Evolutionary conservation across 75 land plant genomes (phyloP).

Genomic region (Picea sitchensis): DNA sequence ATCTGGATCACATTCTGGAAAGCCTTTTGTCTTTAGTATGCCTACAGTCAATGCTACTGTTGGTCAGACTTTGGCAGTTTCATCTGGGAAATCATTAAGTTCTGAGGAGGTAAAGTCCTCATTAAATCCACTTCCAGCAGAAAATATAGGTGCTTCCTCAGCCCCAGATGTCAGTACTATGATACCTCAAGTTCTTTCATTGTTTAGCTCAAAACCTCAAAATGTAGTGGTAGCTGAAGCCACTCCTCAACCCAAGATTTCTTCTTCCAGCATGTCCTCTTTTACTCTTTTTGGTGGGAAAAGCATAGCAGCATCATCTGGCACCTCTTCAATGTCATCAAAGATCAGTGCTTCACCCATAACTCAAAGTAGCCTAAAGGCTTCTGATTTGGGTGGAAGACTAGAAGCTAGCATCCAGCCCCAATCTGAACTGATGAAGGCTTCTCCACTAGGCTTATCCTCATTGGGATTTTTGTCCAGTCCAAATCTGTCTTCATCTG

Average conservation of each 20-base stretch:
- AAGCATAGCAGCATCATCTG: background rate
- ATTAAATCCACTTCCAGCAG: background rate
- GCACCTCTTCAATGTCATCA: background rate
- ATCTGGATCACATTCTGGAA: background rate
- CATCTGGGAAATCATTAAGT: background rate
- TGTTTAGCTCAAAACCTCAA: conserved; percentile 5
- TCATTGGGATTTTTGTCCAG: background rate
- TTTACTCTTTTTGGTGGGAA: background rate
- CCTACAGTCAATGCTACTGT: background rate
- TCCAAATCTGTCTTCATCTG: background rate
- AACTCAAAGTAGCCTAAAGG: background rate
- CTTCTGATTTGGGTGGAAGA: background rate
- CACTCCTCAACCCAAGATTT: background rate
- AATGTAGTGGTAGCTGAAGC: background rate
- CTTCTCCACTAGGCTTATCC: background rate
- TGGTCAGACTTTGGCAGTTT: background rate
- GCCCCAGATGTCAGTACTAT: background rate
- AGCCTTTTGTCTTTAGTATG: conserved; percentile 6
- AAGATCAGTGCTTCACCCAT: background rate
- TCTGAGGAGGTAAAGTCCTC: conserved; percentile 5
- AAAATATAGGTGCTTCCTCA: background rate
- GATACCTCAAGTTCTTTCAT: background rate
- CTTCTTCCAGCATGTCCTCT: background rate
- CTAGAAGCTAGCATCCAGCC: background rate
- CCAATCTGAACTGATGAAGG: background rate